Evolutionary conservation across 2,329 filamentous ascomycete genomes (phyloP).

Genomic region (Fusarium piperis): DNA sequence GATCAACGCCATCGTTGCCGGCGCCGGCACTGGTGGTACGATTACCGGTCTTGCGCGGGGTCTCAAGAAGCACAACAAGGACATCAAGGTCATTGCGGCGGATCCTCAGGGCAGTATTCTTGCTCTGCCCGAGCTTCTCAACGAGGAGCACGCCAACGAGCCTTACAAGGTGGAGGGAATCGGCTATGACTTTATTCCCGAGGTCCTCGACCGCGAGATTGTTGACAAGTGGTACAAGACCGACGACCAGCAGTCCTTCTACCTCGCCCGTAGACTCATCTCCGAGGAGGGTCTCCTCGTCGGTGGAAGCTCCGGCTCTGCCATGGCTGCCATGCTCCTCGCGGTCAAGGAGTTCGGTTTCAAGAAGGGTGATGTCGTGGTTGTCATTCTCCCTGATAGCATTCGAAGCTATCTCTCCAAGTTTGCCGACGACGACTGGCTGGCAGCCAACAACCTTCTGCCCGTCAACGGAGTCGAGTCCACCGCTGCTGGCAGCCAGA

Average conservation of each 20-base stretch:
- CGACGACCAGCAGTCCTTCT: constrained; percentile 89
- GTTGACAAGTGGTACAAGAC: constrained; percentile 99
- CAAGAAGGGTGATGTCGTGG: constrained; percentile 84
- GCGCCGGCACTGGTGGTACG: constrained; percentile 92
- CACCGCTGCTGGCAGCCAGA: constrained; percentile 50
- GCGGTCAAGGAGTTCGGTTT: constrained; percentile 82
- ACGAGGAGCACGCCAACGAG: constrained; percentile 80
- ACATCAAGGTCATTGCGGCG: constrained; percentile 88
- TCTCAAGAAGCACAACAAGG: constrained; percentile 82
- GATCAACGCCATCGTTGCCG: constrained; percentile 84
- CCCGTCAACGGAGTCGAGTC: constrained; percentile 64
- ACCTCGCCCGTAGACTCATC: constrained; percentile 88
- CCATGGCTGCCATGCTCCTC: constrained; percentile 82
- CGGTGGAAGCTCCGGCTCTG: constrained; percentile 92
- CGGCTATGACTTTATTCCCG: constrained; percentile 97
- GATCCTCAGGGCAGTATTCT: constrained; percentile 92
- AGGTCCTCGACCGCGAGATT: constrained; percentile 81
- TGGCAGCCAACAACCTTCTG: constrained; percentile 93
- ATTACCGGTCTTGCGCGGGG: constrained; percentile 89
- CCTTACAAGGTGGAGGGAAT: constrained; percentile 97
- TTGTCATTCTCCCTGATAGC: constrained; percentile 93
- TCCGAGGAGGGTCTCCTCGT: constrained; percentile 93
- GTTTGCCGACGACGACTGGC: constrained; percentile 99
- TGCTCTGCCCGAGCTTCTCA: constrained; percentile 79
- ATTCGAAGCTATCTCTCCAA: constrained; percentile 98